Conservation (phyloP, 2,329 filamentous ascomycete genomes). For the Talaromyces sp. region DNA sequence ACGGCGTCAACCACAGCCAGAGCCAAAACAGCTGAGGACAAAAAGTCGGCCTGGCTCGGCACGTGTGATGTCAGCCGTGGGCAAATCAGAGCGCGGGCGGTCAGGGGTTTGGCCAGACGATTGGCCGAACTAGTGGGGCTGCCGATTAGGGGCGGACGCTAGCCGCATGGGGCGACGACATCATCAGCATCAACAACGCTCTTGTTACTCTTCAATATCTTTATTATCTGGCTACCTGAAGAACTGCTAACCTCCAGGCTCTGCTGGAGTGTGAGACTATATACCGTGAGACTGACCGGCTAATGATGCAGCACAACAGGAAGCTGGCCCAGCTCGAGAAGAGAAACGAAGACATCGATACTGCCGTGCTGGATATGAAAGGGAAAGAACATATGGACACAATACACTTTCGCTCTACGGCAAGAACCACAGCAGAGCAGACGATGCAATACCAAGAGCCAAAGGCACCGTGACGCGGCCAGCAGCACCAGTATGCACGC, state of each 20-base stretch:
- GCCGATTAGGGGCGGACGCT: background rate
- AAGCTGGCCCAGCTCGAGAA: background rate
- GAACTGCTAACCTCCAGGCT: background rate
- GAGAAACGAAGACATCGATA: background rate
- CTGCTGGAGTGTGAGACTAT: background rate
- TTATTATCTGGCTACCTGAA: background rate
- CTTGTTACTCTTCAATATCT: constrained; percentile 19
- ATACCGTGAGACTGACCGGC: background rate
- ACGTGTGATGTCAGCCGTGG: background rate
- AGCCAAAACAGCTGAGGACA: background rate
- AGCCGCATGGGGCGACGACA: background rate
- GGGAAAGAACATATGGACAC: background rate
- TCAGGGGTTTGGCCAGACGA: background rate
- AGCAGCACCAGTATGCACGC: constrained; percentile 16
- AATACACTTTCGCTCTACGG: constrained; percentile 10
- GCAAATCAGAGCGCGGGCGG: background rate
- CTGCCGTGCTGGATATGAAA: background rate
- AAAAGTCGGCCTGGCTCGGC: background rate
- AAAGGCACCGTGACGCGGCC: constrained; percentile 25
- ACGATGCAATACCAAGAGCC: constrained; percentile 25
- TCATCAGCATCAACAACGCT: constrained; percentile 6
- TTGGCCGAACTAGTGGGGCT: background rate
- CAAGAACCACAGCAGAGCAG: constrained; percentile 29
- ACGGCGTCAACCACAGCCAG: background rate
- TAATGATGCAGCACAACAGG: background rate